Conservation (phyloP, 306 rosid genomes). For the Oemleria cerasiformis region DNA sequence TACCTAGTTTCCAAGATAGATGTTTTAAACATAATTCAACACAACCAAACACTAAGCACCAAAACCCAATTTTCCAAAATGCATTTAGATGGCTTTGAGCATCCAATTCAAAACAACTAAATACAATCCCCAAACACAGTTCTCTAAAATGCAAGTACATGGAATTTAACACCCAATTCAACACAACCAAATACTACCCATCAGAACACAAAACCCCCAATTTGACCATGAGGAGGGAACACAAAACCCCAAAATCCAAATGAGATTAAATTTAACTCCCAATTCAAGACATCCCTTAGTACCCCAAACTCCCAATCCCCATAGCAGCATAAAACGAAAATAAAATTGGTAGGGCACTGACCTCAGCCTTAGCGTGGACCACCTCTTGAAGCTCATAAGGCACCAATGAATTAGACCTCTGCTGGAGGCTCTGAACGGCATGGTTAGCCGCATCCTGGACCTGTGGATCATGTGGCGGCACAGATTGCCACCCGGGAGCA, state of each 20-base stretch:
- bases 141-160: not conserved
- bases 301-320: not conserved
- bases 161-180: not conserved
- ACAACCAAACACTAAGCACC: not conserved
- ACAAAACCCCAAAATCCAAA: not conserved
- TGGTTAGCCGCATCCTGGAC: conserved; percentile 84
- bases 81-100: not conserved
- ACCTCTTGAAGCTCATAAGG: conserved; percentile 72
- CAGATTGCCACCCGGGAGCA: conserved; percentile 57
- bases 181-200: not conserved
- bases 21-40: not conserved
- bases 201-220: not conserved
- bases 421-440: conserved; percentile 67
- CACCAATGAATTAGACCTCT: conserved; percentile 64
- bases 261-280: not conserved
- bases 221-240: not conserved
- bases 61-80: not conserved
- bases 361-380: conserved; percentile 83
- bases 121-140: not conserved
- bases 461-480: conserved; percentile 64
- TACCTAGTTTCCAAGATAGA: too few species aligned
- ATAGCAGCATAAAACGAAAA: not conserved
- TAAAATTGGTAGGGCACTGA: conserved; percentile 20
- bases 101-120: not conserved
- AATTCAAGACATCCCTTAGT: not conserved